Evolutionary conservation across 257 asterid genomes (phyloP), one percentile per base, ranked within the genome.

Genomic region (Cordia subcordata): DNA sequence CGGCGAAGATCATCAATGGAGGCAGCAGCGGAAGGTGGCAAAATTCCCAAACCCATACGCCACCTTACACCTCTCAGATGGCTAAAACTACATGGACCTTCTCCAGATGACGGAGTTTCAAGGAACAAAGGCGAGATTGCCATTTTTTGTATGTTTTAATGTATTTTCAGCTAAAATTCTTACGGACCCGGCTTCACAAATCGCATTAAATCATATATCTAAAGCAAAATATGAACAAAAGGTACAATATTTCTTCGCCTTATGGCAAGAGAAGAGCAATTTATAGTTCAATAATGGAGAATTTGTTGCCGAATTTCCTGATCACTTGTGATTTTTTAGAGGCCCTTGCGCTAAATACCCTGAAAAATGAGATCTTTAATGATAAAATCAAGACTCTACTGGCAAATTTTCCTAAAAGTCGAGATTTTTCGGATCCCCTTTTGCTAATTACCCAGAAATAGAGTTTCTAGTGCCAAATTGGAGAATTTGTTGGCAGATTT

Each of bases 11-110:
- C 90, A 35, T 86, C 94, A 17, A 83, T 62, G 42, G 97, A 74
- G 10, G 90, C 74, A 45, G 86, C 72, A 53, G 81, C 74, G 16
- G 90, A 78, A 73, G 87, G 70, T 11, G 98, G 93, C 62, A 92
- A 79, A 77, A 89, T 85, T 60, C 96, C 99, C 90, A 93, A 83
- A 79, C 83, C 84, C 53, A 89, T 73, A 53, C 99, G 96, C 99
- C 99, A 93, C 81, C 66, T 84, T 17, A 89, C 85, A 56, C 99
- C 90, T 89, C 99, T 79, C 9, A 93, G 87, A 75, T 81, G 79
- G 47, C 72, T 71, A 69, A 81, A 84, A 52, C 78, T 73, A 63
- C 76, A 73, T 11, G 77, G 75, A 57, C 13, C 60, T 33, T 51
- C 70, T 40, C 74, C 47, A 46, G 62, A 49, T 54, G 81, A 72